These are phyloP conservation scores for Ceriops zippeliana DNA, from an alignment of 345 rosid species.

Conservation along the genomic window DNA sequence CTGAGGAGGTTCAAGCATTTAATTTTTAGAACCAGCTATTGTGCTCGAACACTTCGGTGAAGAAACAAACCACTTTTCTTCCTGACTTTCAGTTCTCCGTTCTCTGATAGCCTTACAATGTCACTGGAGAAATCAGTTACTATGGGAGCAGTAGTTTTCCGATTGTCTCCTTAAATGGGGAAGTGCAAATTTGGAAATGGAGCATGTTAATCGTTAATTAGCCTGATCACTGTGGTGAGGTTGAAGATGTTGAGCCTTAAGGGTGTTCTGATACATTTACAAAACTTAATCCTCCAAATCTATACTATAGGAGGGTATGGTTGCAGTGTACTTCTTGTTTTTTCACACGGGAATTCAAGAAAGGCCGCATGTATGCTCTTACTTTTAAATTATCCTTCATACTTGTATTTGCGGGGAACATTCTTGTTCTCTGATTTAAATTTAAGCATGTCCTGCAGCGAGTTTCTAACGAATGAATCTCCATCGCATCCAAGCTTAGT, in stretches of 20 bases:
- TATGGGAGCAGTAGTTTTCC: conserved; percentile 13
- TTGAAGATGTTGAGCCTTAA: neutral
- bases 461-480: conserved; percentile 36
- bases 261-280: conserved; percentile 17
- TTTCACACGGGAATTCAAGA: conserved; percentile 42
- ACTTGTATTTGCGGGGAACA: conserved; percentile 18
- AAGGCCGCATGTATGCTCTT: conserved; percentile 32
- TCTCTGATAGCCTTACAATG: conserved; percentile 32
- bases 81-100: conserved; percentile 23
- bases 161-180: no score
- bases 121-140: conserved; percentile 32
- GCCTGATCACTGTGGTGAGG: neutral
- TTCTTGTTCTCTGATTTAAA: conserved; percentile 14
- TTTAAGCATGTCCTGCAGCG: conserved; percentile 22
- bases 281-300: conserved; percentile 49
- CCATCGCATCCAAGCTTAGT: conserved; percentile 38
- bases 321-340: conserved; percentile 30
- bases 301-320: conserved; percentile 19
- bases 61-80: conserved; percentile 28
- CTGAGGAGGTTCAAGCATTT: conserved; percentile 31
- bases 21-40: conserved; percentile 7
- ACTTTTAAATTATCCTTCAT: conserved; percentile 18
- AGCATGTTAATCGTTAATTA: neutral
- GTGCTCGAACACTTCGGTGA: conserved; percentile 18
- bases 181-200: neutral